Evolutionary conservation across 2,329 filamentous ascomycete genomes (phyloP).

Genomic region (Ophiocordyceps robertsii): DNA sequence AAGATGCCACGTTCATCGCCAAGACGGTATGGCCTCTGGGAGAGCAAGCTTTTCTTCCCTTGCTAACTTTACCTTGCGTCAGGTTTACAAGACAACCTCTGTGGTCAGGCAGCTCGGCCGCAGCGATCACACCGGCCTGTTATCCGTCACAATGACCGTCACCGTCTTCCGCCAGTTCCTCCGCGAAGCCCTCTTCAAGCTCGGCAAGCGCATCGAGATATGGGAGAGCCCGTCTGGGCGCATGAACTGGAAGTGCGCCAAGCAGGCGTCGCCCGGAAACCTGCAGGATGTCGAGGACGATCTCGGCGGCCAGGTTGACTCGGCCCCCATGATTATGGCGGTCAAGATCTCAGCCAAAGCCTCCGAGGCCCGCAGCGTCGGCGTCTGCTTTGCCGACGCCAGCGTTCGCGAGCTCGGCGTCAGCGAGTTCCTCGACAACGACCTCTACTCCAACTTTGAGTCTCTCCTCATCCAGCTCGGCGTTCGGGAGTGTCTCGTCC

Average conservation of each 20-base stretch:
- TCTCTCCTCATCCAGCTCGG: constrained; percentile 91
- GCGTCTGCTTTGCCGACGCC: constrained; percentile 95
- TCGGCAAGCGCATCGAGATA: constrained; percentile 85
- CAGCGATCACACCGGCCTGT: constrained; percentile 68
- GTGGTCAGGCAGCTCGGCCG: constrained; percentile 83
- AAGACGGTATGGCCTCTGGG: constrained; percentile 41
- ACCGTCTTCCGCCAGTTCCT: constrained; percentile 95
- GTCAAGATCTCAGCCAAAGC: constrained; percentile 89
- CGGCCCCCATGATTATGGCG: constrained; percentile 85
- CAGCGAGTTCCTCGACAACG: constrained; percentile 97
- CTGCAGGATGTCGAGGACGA: constrained; percentile 96
- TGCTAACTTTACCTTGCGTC: not conserved
- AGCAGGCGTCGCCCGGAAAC: constrained; percentile 91
- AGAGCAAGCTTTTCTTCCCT: not conserved
- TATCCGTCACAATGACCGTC: constrained; percentile 88
- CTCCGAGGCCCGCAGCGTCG: constrained; percentile 70
- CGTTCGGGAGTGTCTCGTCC: constrained; percentile 85
- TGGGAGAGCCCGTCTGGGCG: constrained; percentile 64
- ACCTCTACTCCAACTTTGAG: constrained; percentile 96
- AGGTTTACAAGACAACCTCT: constrained; percentile 96
- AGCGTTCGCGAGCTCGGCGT: constrained; percentile 91
- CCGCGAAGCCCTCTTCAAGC: constrained; percentile 80
- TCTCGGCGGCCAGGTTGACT: constrained; percentile 71
- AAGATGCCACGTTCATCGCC: constrained; percentile 74
- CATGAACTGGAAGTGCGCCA: constrained; percentile 84